These are phyloP conservation scores for Drechslerella coelobrocha DNA, from an alignment of 2,329 filamentous ascomycete species.

Conservation along the genomic window DNA sequence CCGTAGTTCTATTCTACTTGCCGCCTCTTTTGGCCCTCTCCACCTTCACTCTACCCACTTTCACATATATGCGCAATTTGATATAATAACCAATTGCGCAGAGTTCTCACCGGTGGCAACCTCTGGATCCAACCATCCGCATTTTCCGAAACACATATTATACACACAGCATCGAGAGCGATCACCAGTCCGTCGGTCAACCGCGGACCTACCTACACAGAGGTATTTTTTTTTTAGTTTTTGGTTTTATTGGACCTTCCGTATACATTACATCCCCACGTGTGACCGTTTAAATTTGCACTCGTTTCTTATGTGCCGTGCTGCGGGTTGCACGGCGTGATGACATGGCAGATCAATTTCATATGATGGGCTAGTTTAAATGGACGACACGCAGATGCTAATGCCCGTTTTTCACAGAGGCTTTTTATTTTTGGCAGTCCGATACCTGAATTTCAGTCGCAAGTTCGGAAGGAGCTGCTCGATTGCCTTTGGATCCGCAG, in stretches of 20 bases:
- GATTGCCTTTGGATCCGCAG: conserved; percentile 11
- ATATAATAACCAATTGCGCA: conserved; percentile 5
- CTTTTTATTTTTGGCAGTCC: conserved; percentile 25
- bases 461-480: conserved; percentile 34
- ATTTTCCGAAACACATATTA: conserved; percentile 18
- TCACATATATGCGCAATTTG: background rate
- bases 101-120: background rate
- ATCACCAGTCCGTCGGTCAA: background rate
- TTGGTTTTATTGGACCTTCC: conserved; percentile 42
- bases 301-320: background rate
- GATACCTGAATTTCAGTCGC: conserved; percentile 15
- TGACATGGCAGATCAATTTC: conserved; percentile 16
- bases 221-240: conserved; percentile 1
- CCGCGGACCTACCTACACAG: background rate
- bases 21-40: background rate
- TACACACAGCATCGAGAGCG: background rate
- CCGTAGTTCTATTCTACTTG: too few species aligned
- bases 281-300: background rate
- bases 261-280: conserved; percentile 22
- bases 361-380: background rate
- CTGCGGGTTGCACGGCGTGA: background rate
- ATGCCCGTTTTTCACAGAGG: conserved; percentile 20
- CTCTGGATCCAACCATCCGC: background rate
- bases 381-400: conserved; percentile 19
- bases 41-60: background rate